Evolutionary conservation across 257 asterid species (phyloP), one percentile per base, ranked within the genome.

Genomic region (Solanum habrochaites): DNA sequence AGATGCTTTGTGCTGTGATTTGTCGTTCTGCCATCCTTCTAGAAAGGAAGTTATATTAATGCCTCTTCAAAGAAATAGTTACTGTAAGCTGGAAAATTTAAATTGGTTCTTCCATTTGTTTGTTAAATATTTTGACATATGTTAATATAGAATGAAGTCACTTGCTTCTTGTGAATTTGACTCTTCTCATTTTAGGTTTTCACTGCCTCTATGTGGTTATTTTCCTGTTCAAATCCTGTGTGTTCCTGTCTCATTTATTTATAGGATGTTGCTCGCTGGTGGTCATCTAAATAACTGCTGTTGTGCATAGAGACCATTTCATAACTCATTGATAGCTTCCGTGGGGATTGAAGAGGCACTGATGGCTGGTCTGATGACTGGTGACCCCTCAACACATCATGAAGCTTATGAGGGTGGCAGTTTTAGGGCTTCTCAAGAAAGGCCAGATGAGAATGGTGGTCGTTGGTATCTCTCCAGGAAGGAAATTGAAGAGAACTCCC

Each of bases 401-500:
- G 98, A 95, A 89, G 91, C 91, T 74, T 88, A 92, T 87, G 99
- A 93, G 88, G 92, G 89, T 52, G 93, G 93, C 80, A 85, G 78
- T 66, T 85, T 84, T 85, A 93, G 87, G 91, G 88, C 87, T 88
- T 92, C 92, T 88, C 95, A 89, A 87, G 98, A 96, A 29, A 90
- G 67, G 5, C 88, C 90, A 86, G 96, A 93, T 86, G 99, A 93
- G 87, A 89, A 90, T 90, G 97, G 94, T 74, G 94, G 93, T 14
- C 88, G 92, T 58, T 93, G 98, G 99, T 96, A 94, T 87, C 91
- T 95, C 80, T 92, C 94, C 64, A 90, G 99, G 91, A 94, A 91
- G 91, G 99, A 96, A 91, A 93, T 96, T 52, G 99, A 96, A 89
- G 99, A 96, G 87, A 90, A 93, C 86, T 96, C 99, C 64, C 96